Percentiles rank a stretch among this genome's conserved stretches.
These are phyloP conservation scores for Cutaneotrichosporon cyanovorans DNA, from an alignment of 1,284 basidiomycete genomes.

Conservation along the genomic window DNA sequence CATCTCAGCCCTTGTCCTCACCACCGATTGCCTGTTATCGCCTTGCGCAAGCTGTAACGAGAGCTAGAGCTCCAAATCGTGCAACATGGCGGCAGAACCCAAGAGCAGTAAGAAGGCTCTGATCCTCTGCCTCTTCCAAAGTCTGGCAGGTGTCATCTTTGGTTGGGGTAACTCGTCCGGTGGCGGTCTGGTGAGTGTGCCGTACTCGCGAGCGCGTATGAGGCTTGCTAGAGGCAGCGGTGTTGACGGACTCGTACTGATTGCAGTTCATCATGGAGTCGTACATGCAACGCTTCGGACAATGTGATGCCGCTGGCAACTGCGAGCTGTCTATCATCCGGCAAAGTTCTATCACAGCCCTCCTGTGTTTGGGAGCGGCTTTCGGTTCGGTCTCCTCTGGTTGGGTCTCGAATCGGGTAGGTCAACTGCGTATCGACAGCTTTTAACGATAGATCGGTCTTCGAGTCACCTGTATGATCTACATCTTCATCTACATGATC, in stretches of 20 bases:
- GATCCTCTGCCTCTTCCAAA: conserved; percentile 37
- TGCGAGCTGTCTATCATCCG: conserved; percentile 29
- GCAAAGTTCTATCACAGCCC: conserved; percentile 40
- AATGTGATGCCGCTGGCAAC: conserved; percentile 20
- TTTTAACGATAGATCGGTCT: conserved; percentile 37
- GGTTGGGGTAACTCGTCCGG: conserved; percentile 38
- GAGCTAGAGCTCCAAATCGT: too few species aligned
- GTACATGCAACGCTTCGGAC: conserved; percentile 25
- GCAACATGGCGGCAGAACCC: too few species aligned
- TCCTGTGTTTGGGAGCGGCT: conserved; percentile 40
- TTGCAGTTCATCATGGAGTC: conserved; percentile 26
- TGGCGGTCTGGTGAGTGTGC: conserved; percentile 28
- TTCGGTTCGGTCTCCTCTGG: conserved; percentile 42
- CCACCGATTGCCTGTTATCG: too few species aligned
- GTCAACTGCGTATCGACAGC: conserved; percentile 4
- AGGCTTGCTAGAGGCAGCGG: neutral
- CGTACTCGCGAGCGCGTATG: too few species aligned
- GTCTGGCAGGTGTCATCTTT: conserved; percentile 37
- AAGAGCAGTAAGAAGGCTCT: conserved; percentile 9
- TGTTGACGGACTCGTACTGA: too few species aligned
- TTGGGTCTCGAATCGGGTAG: conserved; percentile 29
- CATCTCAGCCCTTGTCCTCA: too few species aligned
- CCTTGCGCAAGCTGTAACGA: too few species aligned
- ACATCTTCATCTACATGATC: conserved; percentile 42
- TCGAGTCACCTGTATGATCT: conserved; percentile 37